Percentiles rank a stretch among this genome's conserved stretches.
Evolutionary conservation across 78 protist genomes (phyloP).

Genomic region (Speleostelium caveatum): DNA sequence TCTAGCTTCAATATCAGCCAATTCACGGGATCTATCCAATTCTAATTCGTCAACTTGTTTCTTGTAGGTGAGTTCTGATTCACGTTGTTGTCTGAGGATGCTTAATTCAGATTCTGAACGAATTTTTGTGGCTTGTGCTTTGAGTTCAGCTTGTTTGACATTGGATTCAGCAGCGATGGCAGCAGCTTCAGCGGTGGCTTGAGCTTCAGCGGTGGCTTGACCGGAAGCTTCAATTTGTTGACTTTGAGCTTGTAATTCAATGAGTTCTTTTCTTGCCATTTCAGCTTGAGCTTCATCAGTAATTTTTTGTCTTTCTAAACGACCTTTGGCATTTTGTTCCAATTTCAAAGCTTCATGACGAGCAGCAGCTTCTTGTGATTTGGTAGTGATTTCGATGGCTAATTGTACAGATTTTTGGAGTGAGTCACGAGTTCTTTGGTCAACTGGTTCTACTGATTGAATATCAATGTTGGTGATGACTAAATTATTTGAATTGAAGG

Average conservation of each 20-base stretch:
- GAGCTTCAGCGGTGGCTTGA: slow-evolving; percentile 92
- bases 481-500: slow-evolving; percentile 90
- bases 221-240: slow-evolving; percentile 88
- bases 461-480: slow-evolving; percentile 94
- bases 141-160: slow-evolving; percentile 87
- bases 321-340: slow-evolving; percentile 93
- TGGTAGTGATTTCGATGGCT: slow-evolving; percentile 95
- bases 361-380: slow-evolving; percentile 94
- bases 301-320: slow-evolving; percentile 89
- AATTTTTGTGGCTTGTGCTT: slow-evolving; percentile 86
- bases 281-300: slow-evolving; percentile 90
- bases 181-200: slow-evolving; percentile 90
- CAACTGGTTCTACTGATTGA: slow-evolving; percentile 96
- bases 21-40: slow-evolving; percentile 44
- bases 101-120: slow-evolving; percentile 82
- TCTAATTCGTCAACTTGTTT: slow-evolving; percentile 84
- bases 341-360: slow-evolving; percentile 89
- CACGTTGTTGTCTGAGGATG: slow-evolving; percentile 55
- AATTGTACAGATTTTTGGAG: slow-evolving; percentile 91
- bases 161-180: slow-evolving; percentile 87
- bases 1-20: slow-evolving; percentile 84
- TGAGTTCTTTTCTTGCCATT: slow-evolving; percentile 74
- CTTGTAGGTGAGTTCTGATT: slow-evolving; percentile 80
- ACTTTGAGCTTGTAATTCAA: slow-evolving; percentile 85
- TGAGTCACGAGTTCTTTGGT: slow-evolving; percentile 93